phyloP scores from a whole-genome alignment of 805 yeast species.

The Lipomyces yamadae region DNA sequence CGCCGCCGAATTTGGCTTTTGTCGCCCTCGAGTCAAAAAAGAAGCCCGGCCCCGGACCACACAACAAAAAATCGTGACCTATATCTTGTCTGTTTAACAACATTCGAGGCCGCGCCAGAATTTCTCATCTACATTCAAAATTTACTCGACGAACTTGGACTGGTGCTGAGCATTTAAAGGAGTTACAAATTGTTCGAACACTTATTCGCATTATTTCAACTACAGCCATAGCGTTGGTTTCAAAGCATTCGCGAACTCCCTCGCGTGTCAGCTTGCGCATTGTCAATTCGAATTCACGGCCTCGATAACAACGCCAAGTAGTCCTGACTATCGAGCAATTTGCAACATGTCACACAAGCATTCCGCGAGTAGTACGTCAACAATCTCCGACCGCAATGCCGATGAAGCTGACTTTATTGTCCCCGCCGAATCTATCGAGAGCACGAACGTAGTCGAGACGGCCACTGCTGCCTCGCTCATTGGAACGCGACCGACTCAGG shows the following conservation, averaged over 20 bases:
- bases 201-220: background rate
- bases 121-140: background rate
- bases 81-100: too few species aligned
- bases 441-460: conserved; percentile 19
- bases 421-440: conserved; percentile 22
- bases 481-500: conserved; percentile 26
- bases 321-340: conserved; percentile 1
- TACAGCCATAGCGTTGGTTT: too few species aligned
- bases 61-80: too few species aligned
- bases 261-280: background rate
- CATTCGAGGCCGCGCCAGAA: background rate
- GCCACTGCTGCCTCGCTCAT: conserved; percentile 30
- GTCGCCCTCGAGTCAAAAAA: background rate
- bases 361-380: conserved; percentile 10
- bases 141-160: background rate
- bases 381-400: conserved; percentile 6
- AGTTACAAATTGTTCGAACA: background rate
- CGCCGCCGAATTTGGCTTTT: background rate
- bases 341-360: conserved; percentile 7
- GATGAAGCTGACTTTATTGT: conserved; percentile 17
- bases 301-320: background rate
- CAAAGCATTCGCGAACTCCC: background rate
- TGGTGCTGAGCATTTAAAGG: background rate
- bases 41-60: too few species aligned
- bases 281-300: background rate